Evolutionary conservation across 2,329 filamentous ascomycete species (phyloP).

Genomic region (Plectosphaerella cucumerina): DNA sequence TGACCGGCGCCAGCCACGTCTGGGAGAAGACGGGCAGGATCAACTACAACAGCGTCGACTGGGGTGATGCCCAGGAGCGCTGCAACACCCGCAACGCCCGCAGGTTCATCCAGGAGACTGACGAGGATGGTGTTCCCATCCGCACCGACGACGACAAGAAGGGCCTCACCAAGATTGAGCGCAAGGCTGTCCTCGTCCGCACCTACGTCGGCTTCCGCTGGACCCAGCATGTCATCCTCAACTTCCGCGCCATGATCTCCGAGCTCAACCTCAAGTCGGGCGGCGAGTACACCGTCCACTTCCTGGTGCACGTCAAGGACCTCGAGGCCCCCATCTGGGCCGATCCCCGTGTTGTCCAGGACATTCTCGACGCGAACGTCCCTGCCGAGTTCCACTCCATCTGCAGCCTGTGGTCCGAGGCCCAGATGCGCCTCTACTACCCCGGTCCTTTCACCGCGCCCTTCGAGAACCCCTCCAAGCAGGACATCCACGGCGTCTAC

Average conservation of each 20-base stretch:
- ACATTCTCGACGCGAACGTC: slow-evolving; percentile 62
- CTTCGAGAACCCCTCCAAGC: slow-evolving; percentile 53
- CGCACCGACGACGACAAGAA: slow-evolving; percentile 3
- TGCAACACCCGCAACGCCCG: slow-evolving; percentile 58
- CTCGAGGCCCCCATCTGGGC: slow-evolving; percentile 77
- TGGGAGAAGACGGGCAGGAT: slow-evolving; percentile 53
- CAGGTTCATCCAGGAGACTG: slow-evolving; percentile 50
- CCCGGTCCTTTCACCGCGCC: slow-evolving; percentile 65
- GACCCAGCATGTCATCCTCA: slow-evolving; percentile 72
- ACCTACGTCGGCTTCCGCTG: slow-evolving; percentile 79
- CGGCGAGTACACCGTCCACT: slow-evolving; percentile 78
- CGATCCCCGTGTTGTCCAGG: slow-evolving; percentile 68
- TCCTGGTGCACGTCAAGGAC: slow-evolving; percentile 81
- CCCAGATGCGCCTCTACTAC: slow-evolving; percentile 79
- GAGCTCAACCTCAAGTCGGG: slow-evolving; percentile 75
- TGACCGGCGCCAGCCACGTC: slow-evolving; percentile 58
- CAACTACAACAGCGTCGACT: slow-evolving; percentile 51
- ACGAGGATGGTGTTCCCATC: slow-evolving; percentile 15
- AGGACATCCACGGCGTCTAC: slow-evolving; percentile 65
- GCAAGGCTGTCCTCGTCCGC: slow-evolving; percentile 74
- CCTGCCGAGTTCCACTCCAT: slow-evolving; percentile 75
- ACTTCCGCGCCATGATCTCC: slow-evolving; percentile 75
- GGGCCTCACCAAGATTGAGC: slow-evolving; percentile 39
- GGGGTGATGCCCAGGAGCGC: slow-evolving; percentile 48
- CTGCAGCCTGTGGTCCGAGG: slow-evolving; percentile 79